These are phyloP conservation scores for Fusarium temperatum DNA, from an alignment of 2,329 filamentous ascomycete genomes.

Conservation along the genomic window DNA sequence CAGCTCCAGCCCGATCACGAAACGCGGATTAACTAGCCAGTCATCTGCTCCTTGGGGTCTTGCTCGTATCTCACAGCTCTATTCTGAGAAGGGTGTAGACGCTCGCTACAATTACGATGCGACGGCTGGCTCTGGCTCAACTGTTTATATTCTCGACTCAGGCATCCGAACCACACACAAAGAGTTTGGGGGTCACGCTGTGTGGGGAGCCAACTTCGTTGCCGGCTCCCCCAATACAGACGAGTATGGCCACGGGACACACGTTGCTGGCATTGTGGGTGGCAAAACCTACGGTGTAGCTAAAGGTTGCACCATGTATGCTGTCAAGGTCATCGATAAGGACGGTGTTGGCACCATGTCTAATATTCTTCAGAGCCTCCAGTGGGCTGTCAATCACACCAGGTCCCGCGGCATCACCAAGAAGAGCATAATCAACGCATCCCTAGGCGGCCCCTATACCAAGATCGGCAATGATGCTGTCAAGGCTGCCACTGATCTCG, in stretches of 20 bases:
- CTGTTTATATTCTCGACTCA: constrained; percentile 55
- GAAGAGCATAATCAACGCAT: constrained; percentile 5
- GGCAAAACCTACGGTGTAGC: constrained; percentile 45
- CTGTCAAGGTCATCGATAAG: constrained; percentile 44
- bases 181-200: constrained; percentile 41
- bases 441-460: not conserved
- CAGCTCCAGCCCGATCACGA: not conserved
- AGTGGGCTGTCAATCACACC: constrained; percentile 47
- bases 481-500: constrained; percentile 5
- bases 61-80: constrained; percentile 1
- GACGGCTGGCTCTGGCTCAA: constrained; percentile 36
- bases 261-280: constrained; percentile 44
- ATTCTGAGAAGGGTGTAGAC: not conserved
- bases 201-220: constrained; percentile 41
- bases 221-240: constrained; percentile 41
- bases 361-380: constrained; percentile 28
- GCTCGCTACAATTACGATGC: constrained; percentile 39
- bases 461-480: not conserved
- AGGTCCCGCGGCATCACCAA: not conserved
- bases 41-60: constrained; percentile 15
- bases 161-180: constrained; percentile 52
- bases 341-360: not conserved
- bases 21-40: not conserved
- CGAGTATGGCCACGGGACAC: constrained; percentile 44
- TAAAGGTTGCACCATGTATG: constrained; percentile 41